Evolutionary conservation across 2,329 filamentous ascomycete genomes (phyloP), one percentile per base, ranked within the genome.

Genomic region (Colletotrichum sp.): DNA sequence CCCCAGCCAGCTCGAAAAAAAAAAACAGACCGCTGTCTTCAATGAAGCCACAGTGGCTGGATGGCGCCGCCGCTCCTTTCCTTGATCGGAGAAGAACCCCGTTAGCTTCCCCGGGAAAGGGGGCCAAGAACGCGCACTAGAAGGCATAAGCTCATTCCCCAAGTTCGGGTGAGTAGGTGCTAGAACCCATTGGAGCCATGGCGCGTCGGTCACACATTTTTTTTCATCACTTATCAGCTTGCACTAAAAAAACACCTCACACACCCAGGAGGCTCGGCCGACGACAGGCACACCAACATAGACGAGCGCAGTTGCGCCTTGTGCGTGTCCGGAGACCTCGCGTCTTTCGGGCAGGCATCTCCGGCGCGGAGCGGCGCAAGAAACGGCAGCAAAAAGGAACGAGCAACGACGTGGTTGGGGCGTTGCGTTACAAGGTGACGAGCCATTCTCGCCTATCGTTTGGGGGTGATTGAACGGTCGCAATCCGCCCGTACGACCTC

Each of bases 281-380:
- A 57, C 24, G 43, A 51, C 43, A 31, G 18, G 59, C 36, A 24
- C 33, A 58, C 27, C 36, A 15, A 5, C 33, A 58, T 16, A 57
- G 9, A 16, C 54, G 34, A 33, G 43, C 24, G 27, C 11, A 21
- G 15, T 47, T 69, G 57, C 57, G 65, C 68, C 63, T 51, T 51
- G 43, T 51, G 43, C 13, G 43, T 33, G 38, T 66, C 61, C 55
- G 68, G 68, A 59, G 62, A 51, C 47, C 8, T 9, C 68, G n/a
- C 33, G 43, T 62, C 71, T 47, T 66, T 74, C 36, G 62, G 71
- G 71, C 24, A 71, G 24, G 51, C 62, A 73, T 71, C 55, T 66
- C 71, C 71, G 68, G 57, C 57, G 29, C 57, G 57, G 24, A 27
- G 24, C 24, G 24, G 24, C 24, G 57, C 43, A 51, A 8, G 13